These are phyloP conservation scores for Chaetoceros muelleri DNA, from an alignment of 108 stramenopile genomes.

Conservation along the genomic window DNA sequence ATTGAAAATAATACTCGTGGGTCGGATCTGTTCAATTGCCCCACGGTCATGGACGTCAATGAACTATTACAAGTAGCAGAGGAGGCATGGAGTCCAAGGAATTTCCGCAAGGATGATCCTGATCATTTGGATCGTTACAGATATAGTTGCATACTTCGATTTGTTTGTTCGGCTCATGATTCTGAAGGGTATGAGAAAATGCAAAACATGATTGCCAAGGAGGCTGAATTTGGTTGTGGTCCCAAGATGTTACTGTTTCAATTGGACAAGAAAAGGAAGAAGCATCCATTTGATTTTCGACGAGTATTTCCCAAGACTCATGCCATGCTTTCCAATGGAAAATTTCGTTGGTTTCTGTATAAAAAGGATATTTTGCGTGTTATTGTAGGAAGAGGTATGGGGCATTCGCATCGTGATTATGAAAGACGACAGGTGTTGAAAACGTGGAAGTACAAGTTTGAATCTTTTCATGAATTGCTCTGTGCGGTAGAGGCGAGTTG, in stretches of 20 bases:
- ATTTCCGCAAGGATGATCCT: slow-evolving; percentile 5
- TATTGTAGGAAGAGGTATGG: slow-evolving; percentile 19
- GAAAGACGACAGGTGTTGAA: slow-evolving; percentile 10
- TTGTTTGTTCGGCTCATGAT: slow-evolving; percentile 1
- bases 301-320: slow-evolving; percentile 23
- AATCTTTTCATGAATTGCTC: slow-evolving; percentile 26
- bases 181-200: slow-evolving; percentile 6
- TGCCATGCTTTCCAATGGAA: slow-evolving; percentile 15
- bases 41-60: slow-evolving; percentile 11
- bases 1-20: slow-evolving; percentile 17
- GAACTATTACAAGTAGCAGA: slow-evolving; percentile 17
- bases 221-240: slow-evolving; percentile 3
- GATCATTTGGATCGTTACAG: slow-evolving; percentile 10
- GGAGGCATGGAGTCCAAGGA: slow-evolving; percentile 18
- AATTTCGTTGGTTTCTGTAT: slow-evolving; percentile 23
- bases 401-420: slow-evolving; percentile 5
- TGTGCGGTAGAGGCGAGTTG: slow-evolving; percentile 27
- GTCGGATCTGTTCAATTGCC: slow-evolving; percentile 13
- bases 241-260: slow-evolving; percentile 13
- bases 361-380: slow-evolving; percentile 18
- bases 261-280: slow-evolving; percentile 3
- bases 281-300: slow-evolving; percentile 14
- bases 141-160: slow-evolving; percentile 18
- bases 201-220: slow-evolving; percentile 8
- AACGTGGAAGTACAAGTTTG: slow-evolving; percentile 23